Conservation (phyloP, 2,329 filamentous ascomycete species). For the Fusarium chaquense region DNA sequence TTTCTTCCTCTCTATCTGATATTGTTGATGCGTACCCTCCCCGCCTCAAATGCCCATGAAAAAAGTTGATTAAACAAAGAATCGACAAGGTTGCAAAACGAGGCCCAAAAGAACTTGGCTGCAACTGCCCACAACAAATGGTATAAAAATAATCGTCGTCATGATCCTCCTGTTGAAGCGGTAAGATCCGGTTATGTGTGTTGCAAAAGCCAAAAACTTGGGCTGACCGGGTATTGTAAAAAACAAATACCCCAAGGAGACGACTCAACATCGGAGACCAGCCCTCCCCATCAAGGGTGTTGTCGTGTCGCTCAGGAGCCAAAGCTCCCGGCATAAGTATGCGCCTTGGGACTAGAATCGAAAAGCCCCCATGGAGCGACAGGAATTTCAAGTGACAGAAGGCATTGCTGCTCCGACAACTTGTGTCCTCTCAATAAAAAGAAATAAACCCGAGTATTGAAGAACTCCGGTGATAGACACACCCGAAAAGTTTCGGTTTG, state of each 20-base stretch:
- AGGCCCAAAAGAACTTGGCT: conserved; percentile 20
- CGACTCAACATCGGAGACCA: conserved; percentile 47
- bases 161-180: conserved; percentile 49
- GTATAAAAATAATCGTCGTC: conserved; percentile 35
- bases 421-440: conserved; percentile 36
- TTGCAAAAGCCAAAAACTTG: conserved; percentile 46
- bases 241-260: conserved; percentile 44
- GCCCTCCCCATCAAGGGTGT: conserved; percentile 46
- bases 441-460: conserved; percentile 31
- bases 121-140: conserved; percentile 34
- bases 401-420: conserved; percentile 21
- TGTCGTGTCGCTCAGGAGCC: conserved; percentile 43
- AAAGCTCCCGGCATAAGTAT: conserved; percentile 34
- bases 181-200: conserved; percentile 39
- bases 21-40: conserved; percentile 36
- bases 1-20: conserved; percentile 38
- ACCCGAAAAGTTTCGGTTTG: conserved; percentile 17
- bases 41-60: conserved; percentile 35
- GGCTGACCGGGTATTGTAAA: conserved; percentile 47
- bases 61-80: conserved; percentile 48
- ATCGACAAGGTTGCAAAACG: conserved; percentile 47
- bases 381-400: conserved; percentile 34
- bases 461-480: conserved; percentile 6
- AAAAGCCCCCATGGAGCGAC: conserved; percentile 40
- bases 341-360: conserved; percentile 39